Base-by-base conservation (phyloP, 495 filamentous ascomycete genomes). In the Saxophila tyrrhenica region DNA sequence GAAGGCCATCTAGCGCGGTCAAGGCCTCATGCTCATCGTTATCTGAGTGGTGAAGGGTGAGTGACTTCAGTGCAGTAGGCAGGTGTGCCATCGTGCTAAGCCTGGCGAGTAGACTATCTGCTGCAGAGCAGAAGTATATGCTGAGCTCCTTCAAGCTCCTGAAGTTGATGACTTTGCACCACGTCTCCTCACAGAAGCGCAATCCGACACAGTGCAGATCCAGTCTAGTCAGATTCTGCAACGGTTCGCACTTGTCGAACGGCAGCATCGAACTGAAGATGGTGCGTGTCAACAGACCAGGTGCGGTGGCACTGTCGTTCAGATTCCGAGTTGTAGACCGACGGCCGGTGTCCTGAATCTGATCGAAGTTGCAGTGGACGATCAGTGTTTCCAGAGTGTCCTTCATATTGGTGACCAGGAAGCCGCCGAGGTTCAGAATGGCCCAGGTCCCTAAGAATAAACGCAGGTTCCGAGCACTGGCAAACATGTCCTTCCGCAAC, bases 21-120 rank as follows among this genome's bases (percentile, higher is more conserved):
- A 71, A 47, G 0, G 58, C 66, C 43, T 71, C 67, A 41, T 67
- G 62, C 51, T 71, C 69, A 1, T 43, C 16, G 49, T 71, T 70
- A 45, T 71, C 69, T 22, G 65, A 61, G 56, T 69, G 66, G 53
- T 69, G 64, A 25, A 70, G 63, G 21, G 66, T 62, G 7, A 71
- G 49, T 0, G 41, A 52, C 38, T 63, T 62, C 11, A 71, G 59
- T 50, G 67, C 59, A 35, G 59, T 62, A 5, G 69, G 69, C 21
- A 71, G 55, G 29, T 55, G 51, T 2, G 60, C 50, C 44, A 61
- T 62, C 53, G 64, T 70, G 63, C 64, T 62, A 15, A 71, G 55
- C 57, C 69, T 66, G 3, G 66, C 64, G 50, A 71, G 58, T 2
- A 71, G 57, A 3, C 67, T 51, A 52, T 71, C 69, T 0, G 62